These are phyloP conservation scores for Nothophoma quercina DNA, from an alignment of 2,329 filamentous ascomycete genomes.

Conservation along the genomic window DNA sequence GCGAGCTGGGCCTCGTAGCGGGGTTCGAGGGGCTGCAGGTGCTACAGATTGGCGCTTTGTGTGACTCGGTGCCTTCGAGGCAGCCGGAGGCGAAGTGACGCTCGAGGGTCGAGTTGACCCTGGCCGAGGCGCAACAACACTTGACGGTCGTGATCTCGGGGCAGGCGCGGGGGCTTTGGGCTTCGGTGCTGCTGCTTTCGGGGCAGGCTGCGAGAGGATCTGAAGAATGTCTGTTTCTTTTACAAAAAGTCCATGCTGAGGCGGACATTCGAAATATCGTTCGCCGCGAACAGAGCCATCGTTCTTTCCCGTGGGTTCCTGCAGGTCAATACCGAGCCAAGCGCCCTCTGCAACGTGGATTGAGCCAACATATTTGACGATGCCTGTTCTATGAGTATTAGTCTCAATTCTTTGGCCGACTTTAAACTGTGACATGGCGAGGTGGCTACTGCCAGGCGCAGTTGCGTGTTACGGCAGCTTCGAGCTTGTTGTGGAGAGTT, in stretches of 20 bases:
- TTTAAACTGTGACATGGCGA: constrained; percentile 39
- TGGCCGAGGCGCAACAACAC: constrained; percentile 27
- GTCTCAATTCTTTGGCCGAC: constrained; percentile 79
- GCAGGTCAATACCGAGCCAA: constrained; percentile 90
- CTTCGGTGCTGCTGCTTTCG: constrained; percentile 41
- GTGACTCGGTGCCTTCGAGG: constrained; percentile 10
- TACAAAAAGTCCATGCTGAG: constrained; percentile 83
- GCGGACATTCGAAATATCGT: constrained; percentile 83
- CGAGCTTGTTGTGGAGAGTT: constrained; percentile 15
- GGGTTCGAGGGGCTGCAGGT: constrained; percentile 18
- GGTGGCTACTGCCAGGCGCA: constrained; percentile 13
- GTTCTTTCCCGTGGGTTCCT: constrained; percentile 85
- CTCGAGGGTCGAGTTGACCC: constrained; percentile 23
- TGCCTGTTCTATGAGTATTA: constrained; percentile 76
- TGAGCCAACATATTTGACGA: constrained; percentile 80
- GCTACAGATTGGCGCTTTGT: constrained; percentile 33
- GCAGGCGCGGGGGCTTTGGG: constrained; percentile 23
- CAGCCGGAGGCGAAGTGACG: constrained; percentile 16
- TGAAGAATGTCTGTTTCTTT: constrained; percentile 73
- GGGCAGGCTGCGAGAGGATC: constrained; percentile 52
- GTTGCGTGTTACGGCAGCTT: constrained; percentile 17
- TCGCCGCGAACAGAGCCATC: constrained; percentile 89
- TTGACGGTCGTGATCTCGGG: constrained; percentile 33
- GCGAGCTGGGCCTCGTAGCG: constrained; percentile 22
- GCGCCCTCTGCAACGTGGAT: constrained; percentile 83